A percentile compares a stretch with the other conserved stretches of the same genome.
Conservation (phyloP, 495 filamentous ascomycete genomes). For the Amniculicola lignicola region DNA sequence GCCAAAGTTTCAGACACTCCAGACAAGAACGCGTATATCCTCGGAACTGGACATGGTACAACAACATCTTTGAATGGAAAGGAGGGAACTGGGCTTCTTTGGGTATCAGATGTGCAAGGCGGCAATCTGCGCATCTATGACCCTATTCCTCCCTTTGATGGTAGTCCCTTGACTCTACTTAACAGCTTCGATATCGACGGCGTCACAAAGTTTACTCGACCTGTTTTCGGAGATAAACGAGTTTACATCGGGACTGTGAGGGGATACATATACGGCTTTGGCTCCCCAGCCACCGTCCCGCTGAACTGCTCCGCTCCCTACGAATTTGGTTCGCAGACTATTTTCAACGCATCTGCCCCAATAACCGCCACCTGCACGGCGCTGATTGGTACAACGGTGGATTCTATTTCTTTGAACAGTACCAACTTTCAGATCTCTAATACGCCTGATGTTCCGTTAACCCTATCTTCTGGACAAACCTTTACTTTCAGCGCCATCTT, state of each 20-base stretch:
- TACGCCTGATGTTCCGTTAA: constrained; percentile 37
- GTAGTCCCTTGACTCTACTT: constrained; percentile 41
- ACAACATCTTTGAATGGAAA: constrained; percentile 46
- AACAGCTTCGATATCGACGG: constrained; percentile 41
- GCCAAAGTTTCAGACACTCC: constrained; percentile 39
- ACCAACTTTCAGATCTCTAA: constrained; percentile 36
- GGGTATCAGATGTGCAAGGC: constrained; percentile 43
- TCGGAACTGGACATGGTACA: constrained; percentile 45
- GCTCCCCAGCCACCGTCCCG: constrained; percentile 31
- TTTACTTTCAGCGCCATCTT: constrained; percentile 46
- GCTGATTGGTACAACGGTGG: constrained; percentile 39
- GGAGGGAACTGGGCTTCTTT: constrained; percentile 43
- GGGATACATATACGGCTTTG: constrained; percentile 44
- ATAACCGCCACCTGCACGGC: constrained; percentile 13
- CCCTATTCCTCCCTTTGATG: constrained; percentile 38
- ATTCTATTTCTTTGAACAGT: constrained; percentile 15
- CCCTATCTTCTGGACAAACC: constrained; percentile 38
- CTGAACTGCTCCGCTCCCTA: constrained; percentile 36
- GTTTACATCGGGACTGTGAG: constrained; percentile 43
- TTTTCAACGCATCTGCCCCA: constrained; percentile 40
- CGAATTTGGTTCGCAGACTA: constrained; percentile 46
- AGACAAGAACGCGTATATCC: constrained; percentile 41
- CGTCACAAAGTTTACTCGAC: constrained; percentile 48
- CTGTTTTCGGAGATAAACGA: constrained; percentile 49
- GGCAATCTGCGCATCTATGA: constrained; percentile 45